Evolutionary conservation across 805 yeast genomes (phyloP), one percentile per base, ranked within the genome.

Genomic region (Hanseniaspora singularis): DNA sequence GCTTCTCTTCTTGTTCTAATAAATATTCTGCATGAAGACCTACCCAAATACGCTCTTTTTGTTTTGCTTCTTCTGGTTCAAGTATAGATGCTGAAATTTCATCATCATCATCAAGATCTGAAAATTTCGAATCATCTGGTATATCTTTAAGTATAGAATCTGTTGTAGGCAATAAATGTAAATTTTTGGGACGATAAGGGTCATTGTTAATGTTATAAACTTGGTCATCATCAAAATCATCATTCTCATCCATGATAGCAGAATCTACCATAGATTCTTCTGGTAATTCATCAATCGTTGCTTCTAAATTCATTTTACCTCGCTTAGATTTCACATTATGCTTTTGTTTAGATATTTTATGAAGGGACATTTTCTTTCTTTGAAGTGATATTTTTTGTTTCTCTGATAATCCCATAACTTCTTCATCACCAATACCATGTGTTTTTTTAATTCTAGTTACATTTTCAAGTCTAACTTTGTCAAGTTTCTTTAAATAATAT

Each of bases 31-130:
- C 83, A 62, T 94, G 88, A 33, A 85, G 69, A 2, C 92, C 88
- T 46, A 82, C 77, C 97, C 98, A 92, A 3, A 88, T 75, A 50
- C 81, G 71, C 54, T 86, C 88, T 61, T 89, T 92, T 52, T 80
- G 59, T 49, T 66, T 70, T 10, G 79, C 71, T 51, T 88, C 96
- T 42, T 79, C 86, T 46, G 72, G 77, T 2, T 74, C 70, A 40
- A 92, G 67, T 36, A 84, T 57, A 28, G 78, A 69, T 0, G 66
- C 64, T 4, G 75, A 76, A 11, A 85, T 68, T 53, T 86, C 95
- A 12, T 78, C 89, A 57, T 87, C 96, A 53, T 84, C 94, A 4
- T 81, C 81, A 55, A 86, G 95, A 8, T 78, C 77, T 38, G 81
- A 67, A 41, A 76, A 68, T 1, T 73, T 80, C 1, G 75, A 77